phyloP scores from a whole-genome alignment of 768 basidiomycete species.

The Termitomyces bulborhizus region DNA sequence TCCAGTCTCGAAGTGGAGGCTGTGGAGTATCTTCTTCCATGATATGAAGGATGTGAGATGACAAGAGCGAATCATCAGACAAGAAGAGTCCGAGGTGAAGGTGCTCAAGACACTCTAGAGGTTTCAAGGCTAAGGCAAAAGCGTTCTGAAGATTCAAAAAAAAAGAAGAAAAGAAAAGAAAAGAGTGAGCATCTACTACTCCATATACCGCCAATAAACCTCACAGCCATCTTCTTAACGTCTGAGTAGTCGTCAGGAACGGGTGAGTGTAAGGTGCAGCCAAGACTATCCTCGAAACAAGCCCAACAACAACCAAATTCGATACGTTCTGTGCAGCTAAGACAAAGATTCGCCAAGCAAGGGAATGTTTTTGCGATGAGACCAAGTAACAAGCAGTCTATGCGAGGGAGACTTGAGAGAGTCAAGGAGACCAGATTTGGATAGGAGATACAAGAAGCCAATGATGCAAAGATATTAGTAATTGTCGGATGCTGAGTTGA shows the following conservation, averaged over 20 bases:
- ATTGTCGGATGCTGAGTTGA: slow-evolving; percentile 36
- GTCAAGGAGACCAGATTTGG: slow-evolving; percentile 39
- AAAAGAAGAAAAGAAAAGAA: neutral
- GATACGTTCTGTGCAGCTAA: slow-evolving; percentile 57
- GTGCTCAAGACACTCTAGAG: slow-evolving; percentile 39
- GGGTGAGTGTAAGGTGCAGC: slow-evolving; percentile 53
- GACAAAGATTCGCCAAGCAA: slow-evolving; percentile 37
- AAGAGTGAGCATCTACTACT: neutral
- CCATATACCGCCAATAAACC: slow-evolving; percentile 17
- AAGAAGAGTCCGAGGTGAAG: slow-evolving; percentile 61
- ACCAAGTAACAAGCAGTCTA: slow-evolving; percentile 43
- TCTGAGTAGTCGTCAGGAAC: slow-evolving; percentile 44
- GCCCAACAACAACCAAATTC: slow-evolving; percentile 53
- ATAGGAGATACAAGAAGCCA: slow-evolving; percentile 22
- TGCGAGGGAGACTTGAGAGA: slow-evolving; percentile 49
- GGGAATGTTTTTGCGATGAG: slow-evolving; percentile 43
- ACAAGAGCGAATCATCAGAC: slow-evolving; percentile 45
- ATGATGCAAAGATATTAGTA: slow-evolving; percentile 25
- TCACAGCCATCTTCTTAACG: slow-evolving; percentile 44
- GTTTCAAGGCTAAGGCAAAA: slow-evolving; percentile 36
- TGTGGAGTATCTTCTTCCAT: slow-evolving; percentile 19
- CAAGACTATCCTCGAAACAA: slow-evolving; percentile 60
- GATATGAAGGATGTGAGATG: slow-evolving; percentile 40
- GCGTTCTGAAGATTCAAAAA: slow-evolving; percentile 23
- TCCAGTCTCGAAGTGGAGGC: slow-evolving; percentile 21